Evolutionary conservation across 805 yeast species (phyloP), one percentile per base, ranked within the genome.

Genomic region (Tetrapisispora pingtungensis): DNA sequence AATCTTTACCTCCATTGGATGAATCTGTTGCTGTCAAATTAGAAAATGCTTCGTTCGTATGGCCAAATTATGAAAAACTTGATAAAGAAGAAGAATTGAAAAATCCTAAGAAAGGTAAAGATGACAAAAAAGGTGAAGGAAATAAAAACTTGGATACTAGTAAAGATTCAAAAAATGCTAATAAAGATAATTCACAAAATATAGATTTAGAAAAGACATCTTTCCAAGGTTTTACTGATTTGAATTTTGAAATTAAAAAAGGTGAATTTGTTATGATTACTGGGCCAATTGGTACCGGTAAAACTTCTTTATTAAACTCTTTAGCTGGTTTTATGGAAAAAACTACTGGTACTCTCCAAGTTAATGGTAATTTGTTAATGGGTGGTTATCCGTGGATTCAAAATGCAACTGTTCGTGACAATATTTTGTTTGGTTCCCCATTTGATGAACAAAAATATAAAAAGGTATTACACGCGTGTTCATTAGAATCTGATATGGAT

Each of bases 361-460:
- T 77, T 6, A 70, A 71, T 49, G 89, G 90, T 1, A 64, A 54
- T 53, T 73, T 74, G 18, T 61, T 72, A 13, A 61, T 69, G 45
- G 75, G 80, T 47, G 84, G 89, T 18, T 73, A 74, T 36, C 90
- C 89, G 15, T 86, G 95, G 95, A 77, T 86, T 35, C 89, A 83
- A 55, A 86, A 85, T 62, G 78, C 84, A 2, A 81, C 94, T 0
- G 78, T 86, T 24, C 74, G 75, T 55, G 87, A 82, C 15, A 85
- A 85, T 56, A 84, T 85, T 43, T 41, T 72, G 13, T 86, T 85
- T 64, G 95, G 95, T 20, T 48, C 58, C 17, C 72, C 73, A 15
- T 78, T 58, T 46, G 76, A 80, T 44, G 65, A 70, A 41, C 56
- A 62, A 2, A 72, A 67, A 48, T 85, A 85, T 57, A 56, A 72